These are phyloP conservation scores for Eucalyptus polyanthemos DNA, from an alignment of 345 rosid species.

Conservation along the genomic window DNA sequence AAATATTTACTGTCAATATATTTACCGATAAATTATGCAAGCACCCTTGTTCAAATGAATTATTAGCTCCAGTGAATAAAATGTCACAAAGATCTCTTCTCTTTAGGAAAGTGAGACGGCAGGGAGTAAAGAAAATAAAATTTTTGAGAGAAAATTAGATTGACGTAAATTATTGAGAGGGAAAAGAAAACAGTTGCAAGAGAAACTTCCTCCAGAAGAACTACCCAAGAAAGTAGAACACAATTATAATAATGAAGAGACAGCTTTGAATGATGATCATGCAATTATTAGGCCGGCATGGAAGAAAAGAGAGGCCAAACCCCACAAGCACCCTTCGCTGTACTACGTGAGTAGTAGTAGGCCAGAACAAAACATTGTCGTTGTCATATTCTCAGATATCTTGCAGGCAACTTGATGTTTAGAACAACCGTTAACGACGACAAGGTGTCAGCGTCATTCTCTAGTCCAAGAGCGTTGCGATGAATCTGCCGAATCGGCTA, in stretches of 20 bases:
- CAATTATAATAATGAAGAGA: not conserved
- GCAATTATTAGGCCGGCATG: not conserved
- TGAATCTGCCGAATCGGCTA: not conserved
- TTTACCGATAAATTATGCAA: not conserved
- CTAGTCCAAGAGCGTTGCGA: not conserved
- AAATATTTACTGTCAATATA: not conserved
- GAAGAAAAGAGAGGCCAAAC: not conserved
- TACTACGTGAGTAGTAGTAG: not conserved
- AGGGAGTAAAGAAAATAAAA: not conserved
- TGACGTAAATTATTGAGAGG: not conserved
- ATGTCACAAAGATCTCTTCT: not conserved
- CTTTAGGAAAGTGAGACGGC: not conserved
- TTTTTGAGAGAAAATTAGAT: not conserved
- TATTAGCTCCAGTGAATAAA: not conserved
- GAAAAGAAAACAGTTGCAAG: not conserved
- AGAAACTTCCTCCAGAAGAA: not conserved
- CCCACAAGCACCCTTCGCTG: not conserved
- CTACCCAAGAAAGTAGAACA: not conserved
- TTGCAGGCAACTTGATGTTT: not conserved
- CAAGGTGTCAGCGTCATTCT: not conserved
- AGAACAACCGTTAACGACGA: not conserved
- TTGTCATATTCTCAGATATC: not conserved
- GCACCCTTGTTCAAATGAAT: not conserved
- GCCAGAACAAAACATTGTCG: not conserved
- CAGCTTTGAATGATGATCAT: not conserved